phyloP scores from a whole-genome alignment of 805 yeast genomes.

The Wickerhamiella domercqiae region DNA sequence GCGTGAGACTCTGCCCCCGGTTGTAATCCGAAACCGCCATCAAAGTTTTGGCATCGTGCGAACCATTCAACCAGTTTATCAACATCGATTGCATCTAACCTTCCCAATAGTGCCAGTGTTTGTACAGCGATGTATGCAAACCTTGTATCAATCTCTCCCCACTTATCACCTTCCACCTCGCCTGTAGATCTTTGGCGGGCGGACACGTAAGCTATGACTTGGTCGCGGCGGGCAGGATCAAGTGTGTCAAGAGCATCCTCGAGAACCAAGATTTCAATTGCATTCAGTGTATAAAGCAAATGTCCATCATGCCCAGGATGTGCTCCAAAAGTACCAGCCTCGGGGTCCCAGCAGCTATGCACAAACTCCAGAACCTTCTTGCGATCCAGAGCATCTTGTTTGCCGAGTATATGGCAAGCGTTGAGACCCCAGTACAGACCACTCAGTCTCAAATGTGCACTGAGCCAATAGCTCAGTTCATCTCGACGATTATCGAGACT shows the following conservation, averaged over 20 bases:
- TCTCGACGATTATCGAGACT: conserved; percentile 39
- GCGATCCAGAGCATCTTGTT: conserved; percentile 41
- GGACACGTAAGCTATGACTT: conserved; percentile 23
- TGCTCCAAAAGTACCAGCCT: conserved; percentile 63
- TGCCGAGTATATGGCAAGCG: conserved; percentile 47
- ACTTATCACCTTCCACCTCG: conserved; percentile 74
- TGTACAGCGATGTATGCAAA: conserved; percentile 75
- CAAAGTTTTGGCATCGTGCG: conserved; percentile 65
- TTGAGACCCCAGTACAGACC: conserved; percentile 94
- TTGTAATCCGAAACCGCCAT: conserved; percentile 86
- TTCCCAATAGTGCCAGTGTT: conserved; percentile 53
- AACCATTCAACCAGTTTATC: conserved; percentile 51
- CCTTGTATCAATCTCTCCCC: conserved; percentile 87
- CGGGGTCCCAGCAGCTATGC: conserved; percentile 38
- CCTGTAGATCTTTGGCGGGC: conserved; percentile 45
- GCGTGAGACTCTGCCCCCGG: conserved; percentile 96
- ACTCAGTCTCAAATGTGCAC: conserved; percentile 74
- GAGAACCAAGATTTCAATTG: conserved; percentile 60
- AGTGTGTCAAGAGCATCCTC: conserved; percentile 40
- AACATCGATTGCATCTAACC: conserved; percentile 34
- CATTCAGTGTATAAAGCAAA: conserved; percentile 69
- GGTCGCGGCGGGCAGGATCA: conserved; percentile 18
- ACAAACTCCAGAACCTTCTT: conserved; percentile 57
- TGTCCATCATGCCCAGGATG: conserved; percentile 85
- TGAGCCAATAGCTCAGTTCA: conserved; percentile 67